These are phyloP conservation scores for Saccharomyces eubayanus DNA, from an alignment of 805 yeast genomes.

Conservation along the genomic window DNA sequence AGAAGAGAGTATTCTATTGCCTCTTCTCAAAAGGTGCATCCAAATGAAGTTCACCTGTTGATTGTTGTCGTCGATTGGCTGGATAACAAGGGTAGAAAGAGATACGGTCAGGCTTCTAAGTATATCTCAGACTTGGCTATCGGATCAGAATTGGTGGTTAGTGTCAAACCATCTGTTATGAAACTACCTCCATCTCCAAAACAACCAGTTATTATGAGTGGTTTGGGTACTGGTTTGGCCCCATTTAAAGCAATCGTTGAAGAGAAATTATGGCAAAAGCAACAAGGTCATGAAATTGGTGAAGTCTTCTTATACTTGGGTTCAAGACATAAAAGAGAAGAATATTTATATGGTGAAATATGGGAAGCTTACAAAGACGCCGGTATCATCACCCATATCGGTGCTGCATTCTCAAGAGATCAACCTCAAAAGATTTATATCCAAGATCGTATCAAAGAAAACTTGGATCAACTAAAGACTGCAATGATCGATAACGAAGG, in stretches of 20 bases:
- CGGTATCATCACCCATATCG: constrained; percentile 85
- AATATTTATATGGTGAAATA: constrained; percentile 89
- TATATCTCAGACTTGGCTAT: constrained; percentile 69
- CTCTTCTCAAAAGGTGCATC: constrained; percentile 87
- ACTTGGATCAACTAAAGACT: constrained; percentile 60
- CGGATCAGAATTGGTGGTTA: constrained; percentile 83
- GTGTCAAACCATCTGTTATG: constrained; percentile 96
- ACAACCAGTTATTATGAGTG: constrained; percentile 93
- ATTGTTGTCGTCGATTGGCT: constrained; percentile 96
- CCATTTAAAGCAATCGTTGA: constrained; percentile 97
- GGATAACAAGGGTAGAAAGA: constrained; percentile 72
- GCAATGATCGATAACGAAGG: constrained; percentile 76
- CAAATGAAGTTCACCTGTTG: constrained; percentile 81
- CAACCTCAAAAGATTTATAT: constrained; percentile 91
- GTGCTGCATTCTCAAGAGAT: constrained; percentile 97
- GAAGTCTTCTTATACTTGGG: constrained; percentile 83
- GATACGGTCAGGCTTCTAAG: constrained; percentile 93
- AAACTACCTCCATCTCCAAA: constrained; percentile 80
- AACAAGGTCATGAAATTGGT: constrained; percentile 85
- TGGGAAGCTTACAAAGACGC: constrained; percentile 96
- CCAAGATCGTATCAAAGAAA: constrained; percentile 84
- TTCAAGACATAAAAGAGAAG: constrained; percentile 91
- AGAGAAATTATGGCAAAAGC: constrained; percentile 87
- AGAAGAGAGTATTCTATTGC: constrained; percentile 98
- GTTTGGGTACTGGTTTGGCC: constrained; percentile 95